Evolutionary conservation across 352 stramenopile genomes (phyloP).

Genomic region (Phytopythium mirpurense): DNA sequence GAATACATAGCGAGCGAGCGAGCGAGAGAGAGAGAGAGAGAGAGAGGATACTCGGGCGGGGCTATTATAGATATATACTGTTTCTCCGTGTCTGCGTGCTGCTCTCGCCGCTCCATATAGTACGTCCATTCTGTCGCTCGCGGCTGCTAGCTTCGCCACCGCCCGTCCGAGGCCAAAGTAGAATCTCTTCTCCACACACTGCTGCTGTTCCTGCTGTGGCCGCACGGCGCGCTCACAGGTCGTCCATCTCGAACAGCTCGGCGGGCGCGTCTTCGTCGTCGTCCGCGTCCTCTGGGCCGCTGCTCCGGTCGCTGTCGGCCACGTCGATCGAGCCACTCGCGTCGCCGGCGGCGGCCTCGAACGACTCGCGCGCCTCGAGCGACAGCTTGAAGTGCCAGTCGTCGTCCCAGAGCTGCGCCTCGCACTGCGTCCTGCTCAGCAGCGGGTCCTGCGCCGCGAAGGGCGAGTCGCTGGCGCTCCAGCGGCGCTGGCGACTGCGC

Average conservation of each 20-base stretch:
- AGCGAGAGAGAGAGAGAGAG: too few relatives aligned
- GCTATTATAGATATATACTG: conserved; percentile 5
- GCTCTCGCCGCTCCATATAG: not conserved
- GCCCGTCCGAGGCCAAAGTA: not conserved
- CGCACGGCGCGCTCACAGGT: too few relatives aligned
- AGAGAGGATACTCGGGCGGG: too few relatives aligned
- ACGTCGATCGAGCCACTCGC: conserved; percentile 24
- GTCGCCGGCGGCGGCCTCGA: conserved; percentile 22
- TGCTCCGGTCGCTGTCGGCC: conserved; percentile 25
- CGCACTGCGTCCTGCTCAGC: conserved; percentile 31
- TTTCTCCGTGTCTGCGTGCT: not conserved
- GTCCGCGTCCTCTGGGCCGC: conserved; percentile 16
- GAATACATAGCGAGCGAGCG: too few relatives aligned
- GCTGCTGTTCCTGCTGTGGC: too few relatives aligned
- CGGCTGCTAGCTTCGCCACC: not conserved
- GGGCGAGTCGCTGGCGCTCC: conserved; percentile 18
- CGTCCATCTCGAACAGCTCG: conserved; percentile 66
- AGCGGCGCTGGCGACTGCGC: conserved; percentile 19
- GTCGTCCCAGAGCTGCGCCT: conserved; percentile 53
- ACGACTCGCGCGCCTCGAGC: conserved; percentile 57
- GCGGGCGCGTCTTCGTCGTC: conserved; percentile 10
- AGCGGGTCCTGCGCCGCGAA: conserved; percentile 11
- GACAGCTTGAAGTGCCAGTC: conserved; percentile 75
- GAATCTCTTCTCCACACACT: not conserved
- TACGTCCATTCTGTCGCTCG: not conserved